Percentiles rank a stretch among this genome's conserved stretches.
phyloP scores from a whole-genome alignment of 176 grass and related monocot genomes.

The Pharus latifolius region DNA sequence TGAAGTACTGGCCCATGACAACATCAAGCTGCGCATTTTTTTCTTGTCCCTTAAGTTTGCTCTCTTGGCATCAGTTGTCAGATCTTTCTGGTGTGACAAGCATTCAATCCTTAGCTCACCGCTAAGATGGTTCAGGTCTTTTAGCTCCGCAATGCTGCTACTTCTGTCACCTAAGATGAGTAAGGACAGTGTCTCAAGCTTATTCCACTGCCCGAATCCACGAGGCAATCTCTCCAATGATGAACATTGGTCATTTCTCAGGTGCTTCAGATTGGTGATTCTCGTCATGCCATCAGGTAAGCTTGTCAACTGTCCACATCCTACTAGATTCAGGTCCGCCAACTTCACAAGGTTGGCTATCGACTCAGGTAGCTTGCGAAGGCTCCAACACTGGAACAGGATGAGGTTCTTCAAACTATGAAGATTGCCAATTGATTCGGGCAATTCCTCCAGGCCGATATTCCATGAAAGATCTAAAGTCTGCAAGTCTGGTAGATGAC shows the following conservation, averaged over 20 bases:
- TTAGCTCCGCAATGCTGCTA: constrained; percentile 32
- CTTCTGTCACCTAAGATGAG: constrained; percentile 27
- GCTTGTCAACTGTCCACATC: constrained; percentile 23
- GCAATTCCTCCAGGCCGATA: constrained; percentile 29
- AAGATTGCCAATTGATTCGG: constrained; percentile 41
- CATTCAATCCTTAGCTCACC: constrained; percentile 29
- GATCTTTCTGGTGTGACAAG: neutral
- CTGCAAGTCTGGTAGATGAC: constrained; percentile 29
- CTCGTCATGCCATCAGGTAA: constrained; percentile 35
- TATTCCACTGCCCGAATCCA: constrained; percentile 33
- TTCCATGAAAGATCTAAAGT: constrained; percentile 55
- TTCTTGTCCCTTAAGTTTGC: constrained; percentile 30
- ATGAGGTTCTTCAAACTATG: constrained; percentile 29
- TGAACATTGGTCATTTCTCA: constrained; percentile 24
- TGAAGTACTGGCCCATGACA: constrained; percentile 20
- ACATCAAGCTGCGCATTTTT: constrained; percentile 27
- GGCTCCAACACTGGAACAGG: constrained; percentile 54
- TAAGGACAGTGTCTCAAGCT: constrained; percentile 41
- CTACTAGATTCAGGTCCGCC: constrained; percentile 37
- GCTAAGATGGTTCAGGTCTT: constrained; percentile 21
- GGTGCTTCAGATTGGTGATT: constrained; percentile 26
- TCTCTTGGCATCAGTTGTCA: constrained; percentile 11
- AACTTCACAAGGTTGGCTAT: constrained; percentile 28
- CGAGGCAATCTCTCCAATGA: constrained; percentile 20
- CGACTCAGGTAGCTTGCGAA: constrained; percentile 34